Evolutionary conservation across 2,329 filamentous ascomycete species (phyloP).

Genomic region (Calonectria fujianensis): DNA sequence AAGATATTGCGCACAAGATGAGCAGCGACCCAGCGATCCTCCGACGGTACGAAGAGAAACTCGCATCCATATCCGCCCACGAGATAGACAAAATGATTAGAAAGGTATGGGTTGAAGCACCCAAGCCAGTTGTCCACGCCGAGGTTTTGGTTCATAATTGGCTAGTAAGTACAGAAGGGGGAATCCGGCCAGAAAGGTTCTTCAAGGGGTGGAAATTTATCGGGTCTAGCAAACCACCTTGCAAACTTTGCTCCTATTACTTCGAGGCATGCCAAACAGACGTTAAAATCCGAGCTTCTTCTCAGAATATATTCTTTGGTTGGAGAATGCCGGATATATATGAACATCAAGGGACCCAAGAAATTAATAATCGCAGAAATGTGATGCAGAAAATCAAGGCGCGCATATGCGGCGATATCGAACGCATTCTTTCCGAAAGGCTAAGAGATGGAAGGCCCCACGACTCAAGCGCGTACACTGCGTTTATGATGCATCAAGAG

Average conservation of each 20-base stretch:
- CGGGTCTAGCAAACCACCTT: constrained; percentile 35
- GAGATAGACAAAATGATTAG: constrained; percentile 12
- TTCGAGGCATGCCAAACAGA: constrained; percentile 35
- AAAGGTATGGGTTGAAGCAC: background rate
- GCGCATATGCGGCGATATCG: constrained; percentile 20
- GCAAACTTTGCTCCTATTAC: constrained; percentile 38
- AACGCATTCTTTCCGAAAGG: constrained; percentile 17
- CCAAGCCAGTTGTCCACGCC: constrained; percentile 29
- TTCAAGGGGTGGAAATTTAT: constrained; percentile 30
- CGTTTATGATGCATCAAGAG: background rate
- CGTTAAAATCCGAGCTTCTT: constrained; percentile 23
- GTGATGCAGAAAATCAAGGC: constrained; percentile 30
- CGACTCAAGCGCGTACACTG: constrained; percentile 32
- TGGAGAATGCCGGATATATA: constrained; percentile 36
- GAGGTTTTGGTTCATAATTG: constrained; percentile 36
- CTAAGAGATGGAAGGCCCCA: constrained; percentile 33
- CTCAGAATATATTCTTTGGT: constrained; percentile 29
- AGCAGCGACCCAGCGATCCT: background rate
- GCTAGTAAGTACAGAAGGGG: constrained; percentile 29
- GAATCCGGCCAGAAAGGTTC: constrained; percentile 34
- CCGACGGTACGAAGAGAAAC: background rate
- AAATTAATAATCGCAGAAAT: background rate
- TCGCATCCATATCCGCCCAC: background rate
- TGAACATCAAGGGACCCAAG: constrained; percentile 23
- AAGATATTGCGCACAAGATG: constrained; percentile 6